Evolutionary conservation across 2,329 filamentous ascomycete species (phyloP), one percentile per base, ranked within the genome.

Genomic region (Nigrograna mackinnonii): DNA sequence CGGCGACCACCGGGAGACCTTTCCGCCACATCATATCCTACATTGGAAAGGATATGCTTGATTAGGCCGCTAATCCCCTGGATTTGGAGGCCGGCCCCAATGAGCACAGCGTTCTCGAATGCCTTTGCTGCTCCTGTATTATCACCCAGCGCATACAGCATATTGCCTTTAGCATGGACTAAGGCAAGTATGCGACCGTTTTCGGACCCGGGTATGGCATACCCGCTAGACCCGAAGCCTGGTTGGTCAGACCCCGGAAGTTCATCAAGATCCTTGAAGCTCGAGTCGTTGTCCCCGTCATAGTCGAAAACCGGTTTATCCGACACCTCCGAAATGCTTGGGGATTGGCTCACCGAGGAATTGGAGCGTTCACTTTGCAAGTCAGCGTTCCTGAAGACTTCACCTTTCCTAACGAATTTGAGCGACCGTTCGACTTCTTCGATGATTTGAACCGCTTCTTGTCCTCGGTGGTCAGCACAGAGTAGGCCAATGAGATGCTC

Each of bases 161-260:
- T 95, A 50, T 97, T 97, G n/a, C 92, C 94, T 68, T 97, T 99
- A 16, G 92, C 91, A 69, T 99, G 94, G 30, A 97, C 84, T 13
- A 99, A 78, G n/a, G 91, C 88, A 33, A 99, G 79, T 59, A 99
- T 90, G 46, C 94, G 83, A 6, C 92, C 94, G 63, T 96, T 97
- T 54, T 99, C 94, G 32, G 80, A 83, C 2, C 86, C 91, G 4
- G 91, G 81, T 32, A 99, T 85, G 12, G 84, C 81, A 66, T 95
- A 97, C 13, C 91, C 91, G 66, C 89, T 94, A 4, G 85, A 86
- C 1, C 84, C 87, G 61, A 87, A 91, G 0, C 86, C 76, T 31
- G 73, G 73, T 50, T 76, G 72, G 33, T 67, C 69, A 5, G 68
- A 66, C 30, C 69, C 69, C 20, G 69, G 60, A 26, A 68, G 54